phyloP scores from a whole-genome alignment of 1,284 basidiomycete species.

The Anthracocystis panici-leucophaei region DNA sequence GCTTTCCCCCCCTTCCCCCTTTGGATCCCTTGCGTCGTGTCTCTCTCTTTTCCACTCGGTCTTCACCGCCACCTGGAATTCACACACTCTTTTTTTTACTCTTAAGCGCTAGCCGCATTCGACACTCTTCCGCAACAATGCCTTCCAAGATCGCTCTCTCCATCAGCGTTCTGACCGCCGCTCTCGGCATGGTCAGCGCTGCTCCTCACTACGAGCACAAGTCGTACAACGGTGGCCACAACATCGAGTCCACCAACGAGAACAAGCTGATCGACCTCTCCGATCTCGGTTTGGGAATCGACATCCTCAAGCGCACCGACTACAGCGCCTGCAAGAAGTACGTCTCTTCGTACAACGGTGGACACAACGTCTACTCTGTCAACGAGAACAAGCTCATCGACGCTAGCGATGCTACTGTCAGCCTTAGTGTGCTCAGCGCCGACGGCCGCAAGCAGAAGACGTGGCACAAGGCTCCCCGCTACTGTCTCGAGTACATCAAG shows the following conservation, averaged over 20 bases:
- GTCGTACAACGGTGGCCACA: slow-evolving; percentile 47
- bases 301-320: slow-evolving; percentile 47
- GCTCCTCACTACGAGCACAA: slow-evolving; percentile 37
- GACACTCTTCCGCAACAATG: slow-evolving; percentile 24
- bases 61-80: slow-evolving; percentile 29
- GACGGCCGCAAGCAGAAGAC: slow-evolving; percentile 36
- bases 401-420: slow-evolving; percentile 38
- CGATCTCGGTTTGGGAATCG: slow-evolving; percentile 22
- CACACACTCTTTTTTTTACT: slow-evolving; percentile 25
- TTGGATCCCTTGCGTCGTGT: slow-evolving; percentile 12
- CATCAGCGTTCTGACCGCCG: slow-evolving; percentile 38
- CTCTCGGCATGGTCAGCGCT: slow-evolving; percentile 47
- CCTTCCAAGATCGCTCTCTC: slow-evolving; percentile 52
- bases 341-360: slow-evolving; percentile 51
- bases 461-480: slow-evolving; percentile 24
- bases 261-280: slow-evolving; percentile 48
- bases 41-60: slow-evolving; percentile 18
- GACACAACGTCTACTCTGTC: slow-evolving; percentile 52
- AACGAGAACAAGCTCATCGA: slow-evolving; percentile 57
- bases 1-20: slow-evolving; percentile 9
- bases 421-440: slow-evolving; percentile 38
- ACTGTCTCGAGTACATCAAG: slow-evolving; percentile 53
- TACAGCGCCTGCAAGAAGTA: slow-evolving; percentile 46
- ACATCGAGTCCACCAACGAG: slow-evolving; percentile 38
- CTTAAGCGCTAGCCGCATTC: slow-evolving; percentile 3